Conservation (phyloP, 2,329 filamentous ascomycete species). For the Proliferodiscus dingleyae region DNA sequence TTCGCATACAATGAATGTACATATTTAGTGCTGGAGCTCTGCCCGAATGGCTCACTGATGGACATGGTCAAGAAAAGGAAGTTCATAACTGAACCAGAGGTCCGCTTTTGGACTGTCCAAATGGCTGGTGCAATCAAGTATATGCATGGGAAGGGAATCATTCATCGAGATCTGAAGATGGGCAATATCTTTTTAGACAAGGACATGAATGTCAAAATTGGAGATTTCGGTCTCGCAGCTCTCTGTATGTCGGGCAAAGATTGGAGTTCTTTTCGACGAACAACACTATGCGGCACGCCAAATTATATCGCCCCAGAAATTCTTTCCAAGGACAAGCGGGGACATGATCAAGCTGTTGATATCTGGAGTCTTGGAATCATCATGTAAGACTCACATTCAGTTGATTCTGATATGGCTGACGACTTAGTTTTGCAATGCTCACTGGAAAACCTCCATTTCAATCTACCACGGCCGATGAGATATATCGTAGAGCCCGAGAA, state of each 20-base stretch:
- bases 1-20: conserved; percentile 87
- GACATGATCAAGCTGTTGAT: conserved; percentile 96
- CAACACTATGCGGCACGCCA: conserved; percentile 91
- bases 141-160: conserved; percentile 91
- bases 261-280: conserved; percentile 73
- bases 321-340: conserved; percentile 85
- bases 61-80: conserved; percentile 94
- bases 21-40: conserved; percentile 90
- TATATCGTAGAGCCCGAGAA: conserved; percentile 66
- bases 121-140: conserved; percentile 97
- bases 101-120: conserved; percentile 89
- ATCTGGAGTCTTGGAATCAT: conserved; percentile 98
- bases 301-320: conserved; percentile 99
- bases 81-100: conserved; percentile 87
- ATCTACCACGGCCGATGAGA: conserved; percentile 81
- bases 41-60: conserved; percentile 92
- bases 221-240: conserved; percentile 92
- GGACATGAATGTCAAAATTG: conserved; percentile 96
- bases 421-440: conserved; percentile 79
- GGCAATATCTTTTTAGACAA: conserved; percentile 94
- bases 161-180: conserved; percentile 95
- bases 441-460: conserved; percentile 96
- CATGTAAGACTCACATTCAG: conserved; percentile 54
- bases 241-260: conserved; percentile 88
- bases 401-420: conserved; percentile 22